A percentile compares a stretch with the other conserved stretches of the same genome.
Evolutionary conservation across 2,329 filamentous ascomycete species (phyloP).

Genomic region (Alternaria sp.): DNA sequence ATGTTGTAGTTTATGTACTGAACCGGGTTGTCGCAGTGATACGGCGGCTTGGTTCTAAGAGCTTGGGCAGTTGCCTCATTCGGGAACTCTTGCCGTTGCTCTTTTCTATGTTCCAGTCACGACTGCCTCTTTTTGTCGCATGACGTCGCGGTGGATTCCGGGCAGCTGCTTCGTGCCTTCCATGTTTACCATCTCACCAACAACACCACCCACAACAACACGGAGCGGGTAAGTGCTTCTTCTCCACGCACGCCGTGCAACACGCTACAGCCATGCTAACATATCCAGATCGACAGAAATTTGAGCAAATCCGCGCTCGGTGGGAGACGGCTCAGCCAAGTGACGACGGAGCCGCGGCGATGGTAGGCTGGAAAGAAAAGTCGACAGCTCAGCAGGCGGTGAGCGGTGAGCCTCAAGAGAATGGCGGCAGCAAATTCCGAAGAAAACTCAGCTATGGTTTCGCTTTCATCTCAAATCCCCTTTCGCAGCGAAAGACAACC

Average conservation of each 20-base stretch:
- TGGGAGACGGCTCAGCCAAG: slow-evolving; percentile 42
- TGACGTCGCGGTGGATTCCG: slow-evolving; percentile 22
- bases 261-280: slow-evolving; percentile 46
- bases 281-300: slow-evolving; percentile 44
- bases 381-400: slow-evolving; percentile 23
- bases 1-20: neutral
- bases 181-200: slow-evolving; percentile 21
- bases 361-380: slow-evolving; percentile 43
- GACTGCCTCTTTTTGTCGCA: slow-evolving; percentile 9
- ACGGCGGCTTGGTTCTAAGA: neutral
- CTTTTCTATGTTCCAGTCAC: neutral
- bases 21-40: too few species aligned
- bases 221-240: slow-evolving; percentile 28
- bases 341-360: slow-evolving; percentile 24
- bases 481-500: slow-evolving; percentile 41
- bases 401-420: slow-evolving; percentile 17
- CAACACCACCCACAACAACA: slow-evolving; percentile 19
- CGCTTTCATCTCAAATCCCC: slow-evolving; percentile 44
- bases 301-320: slow-evolving; percentile 44
- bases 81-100: neutral
- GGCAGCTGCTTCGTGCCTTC: slow-evolving; percentile 27
- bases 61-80: neutral
- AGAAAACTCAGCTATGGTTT: slow-evolving; percentile 47
- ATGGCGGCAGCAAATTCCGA: slow-evolving; percentile 39
- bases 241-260: slow-evolving; percentile 11